phyloP scores from a whole-genome alignment of 805 yeast species.

The Tetrapisispora phaffii region DNA sequence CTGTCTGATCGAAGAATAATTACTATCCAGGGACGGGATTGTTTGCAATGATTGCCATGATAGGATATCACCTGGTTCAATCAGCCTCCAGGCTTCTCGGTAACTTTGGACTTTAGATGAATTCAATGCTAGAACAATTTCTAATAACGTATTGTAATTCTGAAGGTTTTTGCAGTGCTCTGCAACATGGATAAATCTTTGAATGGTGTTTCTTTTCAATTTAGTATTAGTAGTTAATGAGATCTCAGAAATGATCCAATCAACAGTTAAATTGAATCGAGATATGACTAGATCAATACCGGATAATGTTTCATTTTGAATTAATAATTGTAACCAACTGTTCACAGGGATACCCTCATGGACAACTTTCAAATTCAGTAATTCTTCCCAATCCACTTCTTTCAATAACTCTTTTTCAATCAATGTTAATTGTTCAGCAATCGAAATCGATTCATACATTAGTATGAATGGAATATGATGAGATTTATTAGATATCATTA shows the following conservation, averaged over 20 bases:
- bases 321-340: conserved; percentile 75
- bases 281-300: conserved; percentile 78
- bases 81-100: conserved; percentile 60
- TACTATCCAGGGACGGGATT: conserved; percentile 62
- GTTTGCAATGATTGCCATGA: conserved; percentile 59
- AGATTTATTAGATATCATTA: conserved; percentile 27
- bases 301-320: conserved; percentile 44
- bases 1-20: conserved; percentile 56
- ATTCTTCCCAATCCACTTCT: conserved; percentile 88
- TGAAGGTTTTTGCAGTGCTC: conserved; percentile 61
- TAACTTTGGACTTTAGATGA: conserved; percentile 51
- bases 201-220: conserved; percentile 59
- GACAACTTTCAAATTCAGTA: conserved; percentile 68
- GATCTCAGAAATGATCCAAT: conserved; percentile 88
- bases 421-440: conserved; percentile 76
- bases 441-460: conserved; percentile 51
- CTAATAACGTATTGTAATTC: conserved; percentile 81
- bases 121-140: conserved; percentile 70
- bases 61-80: conserved; percentile 63
- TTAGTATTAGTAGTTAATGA: conserved; percentile 51
- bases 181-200: conserved; percentile 82
- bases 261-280: conserved; percentile 78
- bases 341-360: conserved; percentile 55
- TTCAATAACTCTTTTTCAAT: conserved; percentile 76
- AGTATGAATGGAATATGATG: conserved; percentile 77